phyloP scores from a whole-genome alignment of 169 alveolate genomes.

The Cystoisospora suis region DNA sequence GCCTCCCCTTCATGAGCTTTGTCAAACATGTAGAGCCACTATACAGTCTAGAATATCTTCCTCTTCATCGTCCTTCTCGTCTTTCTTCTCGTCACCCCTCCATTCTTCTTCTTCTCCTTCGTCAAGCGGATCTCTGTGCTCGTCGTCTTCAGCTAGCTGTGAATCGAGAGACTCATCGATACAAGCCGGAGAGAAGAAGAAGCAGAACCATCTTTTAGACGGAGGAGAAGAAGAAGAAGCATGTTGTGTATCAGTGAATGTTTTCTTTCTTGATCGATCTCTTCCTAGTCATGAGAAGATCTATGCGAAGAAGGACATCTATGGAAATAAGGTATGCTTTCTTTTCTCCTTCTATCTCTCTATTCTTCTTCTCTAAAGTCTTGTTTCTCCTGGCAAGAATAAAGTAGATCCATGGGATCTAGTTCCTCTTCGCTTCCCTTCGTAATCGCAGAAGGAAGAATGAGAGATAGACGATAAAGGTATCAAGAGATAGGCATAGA shows the following conservation, averaged over 20 bases:
- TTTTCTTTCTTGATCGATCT: slow-evolving; percentile 14
- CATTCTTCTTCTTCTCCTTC: neutral
- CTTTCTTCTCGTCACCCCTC: neutral
- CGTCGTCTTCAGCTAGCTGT: neutral
- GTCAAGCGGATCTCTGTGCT: neutral
- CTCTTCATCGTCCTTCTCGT: neutral
- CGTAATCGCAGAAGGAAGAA: no score
- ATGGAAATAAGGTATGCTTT: slow-evolving; percentile 49
- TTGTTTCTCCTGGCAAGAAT: no score
- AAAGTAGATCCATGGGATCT: no score
- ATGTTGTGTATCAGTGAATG: slow-evolving; percentile 37
- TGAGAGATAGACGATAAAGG: no score
- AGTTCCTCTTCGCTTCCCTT: no score
- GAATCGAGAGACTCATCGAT: neutral
- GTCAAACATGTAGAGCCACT: neutral
- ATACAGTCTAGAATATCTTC: neutral
- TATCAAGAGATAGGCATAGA: no score
- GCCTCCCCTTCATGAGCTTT: neutral
- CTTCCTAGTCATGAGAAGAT: neutral
- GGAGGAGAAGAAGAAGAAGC: neutral
- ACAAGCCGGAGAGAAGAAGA: neutral
- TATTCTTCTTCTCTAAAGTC: no score
- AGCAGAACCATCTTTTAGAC: neutral
- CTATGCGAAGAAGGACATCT: slow-evolving; percentile 34
- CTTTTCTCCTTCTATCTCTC: no score